These are phyloP conservation scores for Solanum chaucha DNA, from an alignment of 257 asterid genomes.

Conservation along the genomic window DNA sequence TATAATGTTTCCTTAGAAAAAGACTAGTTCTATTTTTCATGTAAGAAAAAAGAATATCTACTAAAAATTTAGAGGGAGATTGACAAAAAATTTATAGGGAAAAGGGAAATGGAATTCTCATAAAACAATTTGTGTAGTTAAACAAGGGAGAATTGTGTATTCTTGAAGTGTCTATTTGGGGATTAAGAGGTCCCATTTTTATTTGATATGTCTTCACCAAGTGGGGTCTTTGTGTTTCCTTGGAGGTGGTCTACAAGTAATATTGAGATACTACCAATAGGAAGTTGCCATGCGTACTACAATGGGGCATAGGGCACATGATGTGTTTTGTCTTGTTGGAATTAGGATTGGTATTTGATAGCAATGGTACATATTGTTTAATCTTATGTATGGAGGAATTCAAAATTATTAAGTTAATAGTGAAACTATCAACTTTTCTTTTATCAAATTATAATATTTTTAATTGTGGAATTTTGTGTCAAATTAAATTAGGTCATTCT, in stretches of 20 bases:
- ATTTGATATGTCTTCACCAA: neutral
- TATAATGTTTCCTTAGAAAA: slow-evolving; percentile 6
- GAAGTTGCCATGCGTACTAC: neutral
- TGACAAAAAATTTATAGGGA: neutral
- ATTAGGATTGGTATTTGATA: neutral
- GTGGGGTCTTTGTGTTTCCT: slow-evolving; percentile 8
- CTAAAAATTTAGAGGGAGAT: neutral
- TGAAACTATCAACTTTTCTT: neutral
- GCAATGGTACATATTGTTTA: neutral
- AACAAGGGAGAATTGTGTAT: slow-evolving; percentile 11
- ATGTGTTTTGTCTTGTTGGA: neutral
- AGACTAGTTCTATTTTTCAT: neutral
- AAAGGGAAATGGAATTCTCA: neutral
- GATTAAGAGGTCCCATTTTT: neutral
- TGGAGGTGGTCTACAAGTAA: neutral
- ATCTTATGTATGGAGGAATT: neutral
- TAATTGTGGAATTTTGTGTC: too few relatives aligned
- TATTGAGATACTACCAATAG: neutral
- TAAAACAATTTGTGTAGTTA: neutral
- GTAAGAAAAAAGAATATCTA: neutral
- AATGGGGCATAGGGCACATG: neutral
- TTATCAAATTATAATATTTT: too few relatives aligned
- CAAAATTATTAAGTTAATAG: neutral
- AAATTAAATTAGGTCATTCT: too few relatives aligned
- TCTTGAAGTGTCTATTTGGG: neutral